These are phyloP conservation scores for Pythium sp. DNA, from an alignment of 352 stramenopile genomes.

Conservation along the genomic window DNA sequence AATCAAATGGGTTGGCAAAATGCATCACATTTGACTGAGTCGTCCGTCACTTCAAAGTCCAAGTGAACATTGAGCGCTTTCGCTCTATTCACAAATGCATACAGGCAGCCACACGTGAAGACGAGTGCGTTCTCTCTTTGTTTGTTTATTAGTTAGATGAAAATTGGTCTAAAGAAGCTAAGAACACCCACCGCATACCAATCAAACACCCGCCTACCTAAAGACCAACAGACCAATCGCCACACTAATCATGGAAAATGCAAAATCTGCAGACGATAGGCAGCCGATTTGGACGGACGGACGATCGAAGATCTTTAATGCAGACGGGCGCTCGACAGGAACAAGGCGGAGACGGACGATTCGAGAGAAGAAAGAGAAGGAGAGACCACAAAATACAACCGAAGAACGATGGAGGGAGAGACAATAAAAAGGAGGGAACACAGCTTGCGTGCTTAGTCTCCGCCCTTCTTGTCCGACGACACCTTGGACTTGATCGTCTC, in stretches of 20 bases:
- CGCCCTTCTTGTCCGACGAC: slow-evolving; percentile 53
- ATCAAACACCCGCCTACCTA: background rate
- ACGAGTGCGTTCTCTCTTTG: background rate
- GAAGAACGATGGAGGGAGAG: background rate
- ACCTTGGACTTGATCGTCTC: slow-evolving; percentile 83
- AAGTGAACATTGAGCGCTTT: too few relatives aligned
- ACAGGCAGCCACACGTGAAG: background rate
- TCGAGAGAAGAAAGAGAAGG: background rate
- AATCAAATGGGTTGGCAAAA: background rate
- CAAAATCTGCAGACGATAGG: background rate
- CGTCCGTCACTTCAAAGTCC: too few relatives aligned
- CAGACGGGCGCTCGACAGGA: background rate
- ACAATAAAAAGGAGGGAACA: background rate
- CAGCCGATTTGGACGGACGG: too few relatives aligned
- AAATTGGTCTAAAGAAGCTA: background rate
- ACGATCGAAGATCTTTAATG: background rate
- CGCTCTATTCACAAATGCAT: too few relatives aligned
- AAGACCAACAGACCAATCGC: background rate
- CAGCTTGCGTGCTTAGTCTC: slow-evolving; percentile 21
- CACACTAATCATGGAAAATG: background rate
- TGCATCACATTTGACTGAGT: too few relatives aligned
- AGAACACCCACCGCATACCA: background rate
- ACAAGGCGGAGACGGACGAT: background rate
- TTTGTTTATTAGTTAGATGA: slow-evolving; percentile 1
- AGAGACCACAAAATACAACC: slow-evolving; percentile 8